Base-by-base conservation (phyloP, 768 basidiomycete species). In the Xanthoconium stramineum region DNA sequence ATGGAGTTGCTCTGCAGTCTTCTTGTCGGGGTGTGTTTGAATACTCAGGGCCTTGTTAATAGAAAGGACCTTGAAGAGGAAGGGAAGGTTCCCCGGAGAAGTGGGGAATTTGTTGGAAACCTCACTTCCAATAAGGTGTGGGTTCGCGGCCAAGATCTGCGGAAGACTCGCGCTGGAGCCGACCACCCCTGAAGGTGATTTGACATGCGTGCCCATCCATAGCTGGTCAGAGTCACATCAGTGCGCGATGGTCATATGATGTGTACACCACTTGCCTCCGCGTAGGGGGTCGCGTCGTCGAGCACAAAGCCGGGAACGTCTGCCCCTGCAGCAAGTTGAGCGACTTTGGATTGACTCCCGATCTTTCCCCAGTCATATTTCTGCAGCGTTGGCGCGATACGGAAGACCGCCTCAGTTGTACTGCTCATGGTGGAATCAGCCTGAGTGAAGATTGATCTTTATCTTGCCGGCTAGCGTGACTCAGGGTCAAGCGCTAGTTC, bases 181-280 rank as follows among this genome's bases (percentile, higher is more conserved):
- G 12, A 76, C 57, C 19, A 83, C 67, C 8, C 71, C 73, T 7
- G 88, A 86, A 0, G 88, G 88, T 9, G 86, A 79, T 36, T 77
- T 89, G 3, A 90, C 81, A 64, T 98, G 97, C 0, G 97, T 98
- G 11, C 97, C 97, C 96, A 98, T 98, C 97, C 97, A 99, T 43
- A 99, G 77, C 94, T 98, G 68, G 52, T 43, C 36, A 38, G 46
- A 49, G 29, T 45, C 15, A 3, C 29, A 65, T 57, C 55, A 45
- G 43, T 17, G 43, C 39, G n/a, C 17, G 28, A 42, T 36, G 53
- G 51, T 20, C 17, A 24, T 24, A 24, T 24, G 24, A 24, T 24
- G 4, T 24, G n/a, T 42, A 44, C 28, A 50, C 47, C 39, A 61
- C 83, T 50, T 70, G 93, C 96, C 85, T 99, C 96, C 29, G 97